Percentiles rank a stretch among this genome's conserved stretches.
These are phyloP conservation scores for Stenocarpella maydis DNA, from an alignment of 2,329 filamentous ascomycete genomes.

Conservation along the genomic window DNA sequence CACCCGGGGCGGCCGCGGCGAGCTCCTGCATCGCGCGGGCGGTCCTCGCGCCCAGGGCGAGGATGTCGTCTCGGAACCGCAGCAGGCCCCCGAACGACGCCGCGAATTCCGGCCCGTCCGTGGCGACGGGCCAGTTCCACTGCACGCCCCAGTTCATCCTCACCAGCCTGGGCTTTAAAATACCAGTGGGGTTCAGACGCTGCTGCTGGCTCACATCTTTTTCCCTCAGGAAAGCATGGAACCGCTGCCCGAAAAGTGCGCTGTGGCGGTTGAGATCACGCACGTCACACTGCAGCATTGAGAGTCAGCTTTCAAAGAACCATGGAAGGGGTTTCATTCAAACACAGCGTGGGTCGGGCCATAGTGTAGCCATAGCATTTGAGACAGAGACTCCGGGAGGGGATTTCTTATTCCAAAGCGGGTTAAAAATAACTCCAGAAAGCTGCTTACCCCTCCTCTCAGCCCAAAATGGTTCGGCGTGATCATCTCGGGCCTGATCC, in stretches of 20 bases:
- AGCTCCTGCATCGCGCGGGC: constrained; percentile 47
- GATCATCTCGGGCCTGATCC: constrained; percentile 49
- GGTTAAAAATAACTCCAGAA: too few relatives aligned
- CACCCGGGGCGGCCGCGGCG: constrained; percentile 29
- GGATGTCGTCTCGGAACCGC: constrained; percentile 51
- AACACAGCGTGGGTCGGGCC: too few relatives aligned
- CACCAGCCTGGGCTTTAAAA: constrained; percentile 47
- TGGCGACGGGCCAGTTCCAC: constrained; percentile 55
- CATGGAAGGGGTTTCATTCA: too few relatives aligned
- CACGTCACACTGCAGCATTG: constrained; percentile 50
- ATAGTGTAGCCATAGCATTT: too few relatives aligned
- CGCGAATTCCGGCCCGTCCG: constrained; percentile 56
- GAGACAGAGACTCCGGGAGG: too few relatives aligned
- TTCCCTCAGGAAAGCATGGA: constrained; percentile 46
- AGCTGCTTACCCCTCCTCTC: too few relatives aligned
- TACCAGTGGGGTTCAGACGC: constrained; percentile 35
- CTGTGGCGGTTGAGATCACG: constrained; percentile 52
- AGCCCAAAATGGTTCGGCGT: constrained; percentile 51
- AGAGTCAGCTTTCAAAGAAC: too few relatives aligned
- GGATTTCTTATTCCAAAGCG: too few relatives aligned
- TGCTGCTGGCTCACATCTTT: constrained; percentile 37
- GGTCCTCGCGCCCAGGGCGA: constrained; percentile 49
- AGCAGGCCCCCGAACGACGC: constrained; percentile 54
- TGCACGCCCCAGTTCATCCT: constrained; percentile 55
- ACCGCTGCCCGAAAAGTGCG: constrained; percentile 47